A percentile compares a stretch with the other conserved stretches of the same genome.
These are phyloP conservation scores for Lasiodiplodia theobromae DNA, from an alignment of 2,329 filamentous ascomycete species.

Conservation along the genomic window DNA sequence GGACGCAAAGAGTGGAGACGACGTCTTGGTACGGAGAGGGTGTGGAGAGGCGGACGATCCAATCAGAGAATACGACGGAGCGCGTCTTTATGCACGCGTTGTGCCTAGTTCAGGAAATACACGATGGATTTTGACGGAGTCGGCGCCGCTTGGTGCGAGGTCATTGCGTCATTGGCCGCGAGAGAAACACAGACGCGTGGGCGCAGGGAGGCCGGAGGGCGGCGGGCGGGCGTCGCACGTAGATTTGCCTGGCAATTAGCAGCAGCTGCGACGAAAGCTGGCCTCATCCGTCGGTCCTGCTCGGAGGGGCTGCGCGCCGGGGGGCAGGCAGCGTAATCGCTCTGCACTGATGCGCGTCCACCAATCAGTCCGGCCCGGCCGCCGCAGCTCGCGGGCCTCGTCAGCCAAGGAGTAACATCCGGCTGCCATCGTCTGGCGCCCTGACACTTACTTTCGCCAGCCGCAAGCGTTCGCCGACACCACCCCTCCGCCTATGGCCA, in stretches of 20 bases:
- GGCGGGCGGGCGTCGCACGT: background rate
- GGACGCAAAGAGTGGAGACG: constrained; percentile 14
- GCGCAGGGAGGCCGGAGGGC: background rate
- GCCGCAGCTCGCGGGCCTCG: constrained; percentile 19
- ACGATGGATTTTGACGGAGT: background rate
- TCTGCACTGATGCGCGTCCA: constrained; percentile 4
- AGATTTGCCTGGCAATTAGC: constrained; percentile 17
- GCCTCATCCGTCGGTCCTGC: constrained; percentile 25
- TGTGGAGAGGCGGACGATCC: constrained; percentile 20
- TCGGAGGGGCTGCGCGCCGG: constrained; percentile 13
- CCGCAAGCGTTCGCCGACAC: constrained; percentile 22
- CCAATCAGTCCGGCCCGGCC: constrained; percentile 24
- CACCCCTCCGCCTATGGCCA: constrained; percentile 25
- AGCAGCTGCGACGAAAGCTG: constrained; percentile 11
- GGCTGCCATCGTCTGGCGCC: constrained; percentile 14
- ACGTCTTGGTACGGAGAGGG: constrained; percentile 18
- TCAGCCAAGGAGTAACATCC: constrained; percentile 25
- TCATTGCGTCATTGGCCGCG: constrained; percentile 10
- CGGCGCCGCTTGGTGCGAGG: background rate
- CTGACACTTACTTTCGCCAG: constrained; percentile 12
- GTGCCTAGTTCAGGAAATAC: constrained; percentile 14
- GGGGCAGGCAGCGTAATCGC: constrained; percentile 20
- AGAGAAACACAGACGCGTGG: constrained; percentile 3
- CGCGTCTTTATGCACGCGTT: constrained; percentile 8
- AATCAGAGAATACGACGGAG: constrained; percentile 4